Conservation (phyloP, 345 rosid genomes). For the Raphanus raphanistrum region DNA sequence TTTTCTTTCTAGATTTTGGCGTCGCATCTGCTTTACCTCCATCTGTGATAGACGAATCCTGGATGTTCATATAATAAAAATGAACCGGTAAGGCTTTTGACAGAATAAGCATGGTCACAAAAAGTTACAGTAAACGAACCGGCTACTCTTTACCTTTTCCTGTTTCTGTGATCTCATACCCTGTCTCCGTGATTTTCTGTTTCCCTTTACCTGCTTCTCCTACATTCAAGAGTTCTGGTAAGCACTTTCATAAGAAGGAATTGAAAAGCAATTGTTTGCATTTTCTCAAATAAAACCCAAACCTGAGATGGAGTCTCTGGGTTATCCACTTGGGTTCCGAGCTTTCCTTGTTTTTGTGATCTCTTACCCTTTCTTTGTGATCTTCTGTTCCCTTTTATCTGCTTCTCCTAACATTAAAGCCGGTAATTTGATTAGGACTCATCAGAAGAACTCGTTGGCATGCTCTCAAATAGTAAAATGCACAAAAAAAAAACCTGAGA, state of each 20-base stretch:
- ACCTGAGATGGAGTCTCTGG: constrained; percentile 23
- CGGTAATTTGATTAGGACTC: constrained; percentile 6
- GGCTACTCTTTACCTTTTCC: constrained; percentile 29
- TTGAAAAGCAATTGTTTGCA: background rate
- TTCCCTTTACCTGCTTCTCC: constrained; percentile 30
- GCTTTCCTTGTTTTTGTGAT: constrained; percentile 17
- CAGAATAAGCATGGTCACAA: constrained; percentile 7
- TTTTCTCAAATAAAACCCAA: background rate
- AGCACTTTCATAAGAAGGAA: constrained; percentile 7
- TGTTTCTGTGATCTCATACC: constrained; percentile 15
- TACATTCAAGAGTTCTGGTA: constrained; percentile 6
- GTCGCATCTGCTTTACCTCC: constrained; percentile 6
- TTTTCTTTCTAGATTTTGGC: constrained; percentile 25
- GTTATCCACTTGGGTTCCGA: background rate
- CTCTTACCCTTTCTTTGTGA: constrained; percentile 25
- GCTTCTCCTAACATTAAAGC: constrained; percentile 16
- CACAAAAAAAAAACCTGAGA: constrained; percentile 28
- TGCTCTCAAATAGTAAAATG: background rate
- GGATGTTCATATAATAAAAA: background rate
- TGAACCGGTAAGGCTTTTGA: constrained; percentile 12
- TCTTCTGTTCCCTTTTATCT: constrained; percentile 26
- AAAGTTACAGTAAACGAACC: background rate
- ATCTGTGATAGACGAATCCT: constrained; percentile 9
- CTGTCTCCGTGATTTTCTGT: constrained; percentile 30
- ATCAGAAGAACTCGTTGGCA: background rate